Conservation (phyloP, 176 grass and related monocot species). For the Saccharum officinarum region DNA sequence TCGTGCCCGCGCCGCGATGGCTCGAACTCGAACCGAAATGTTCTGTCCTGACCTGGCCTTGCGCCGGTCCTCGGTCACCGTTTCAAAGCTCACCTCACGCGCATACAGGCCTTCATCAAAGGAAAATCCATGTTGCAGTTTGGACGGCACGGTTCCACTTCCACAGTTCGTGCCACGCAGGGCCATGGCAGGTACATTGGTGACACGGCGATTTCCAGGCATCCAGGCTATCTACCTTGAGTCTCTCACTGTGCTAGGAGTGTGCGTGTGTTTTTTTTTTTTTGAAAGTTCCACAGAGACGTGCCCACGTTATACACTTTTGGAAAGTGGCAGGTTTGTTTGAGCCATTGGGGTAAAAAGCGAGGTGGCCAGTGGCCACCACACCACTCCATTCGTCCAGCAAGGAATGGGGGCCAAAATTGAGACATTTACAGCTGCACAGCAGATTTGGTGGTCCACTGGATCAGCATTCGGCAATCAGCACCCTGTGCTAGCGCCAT, state of each 20-base stretch:
- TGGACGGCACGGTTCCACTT: not conserved
- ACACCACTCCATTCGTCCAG: not conserved
- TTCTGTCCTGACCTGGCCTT: not conserved
- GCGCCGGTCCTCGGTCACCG: not conserved
- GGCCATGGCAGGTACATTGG: not conserved
- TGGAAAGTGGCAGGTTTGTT: not conserved
- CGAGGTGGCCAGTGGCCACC: not conserved
- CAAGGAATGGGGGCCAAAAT: not conserved
- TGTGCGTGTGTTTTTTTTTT: too few relatives aligned
- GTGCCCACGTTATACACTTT: not conserved
- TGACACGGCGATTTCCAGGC: not conserved
- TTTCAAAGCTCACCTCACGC: not conserved
- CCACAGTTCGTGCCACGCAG: not conserved
- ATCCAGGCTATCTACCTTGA: too few relatives aligned
- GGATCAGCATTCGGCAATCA: not conserved
- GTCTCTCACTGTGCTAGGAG: too few relatives aligned
- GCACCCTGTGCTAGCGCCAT: too few relatives aligned
- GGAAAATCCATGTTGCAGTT: not conserved
- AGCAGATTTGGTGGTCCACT: too few relatives aligned
- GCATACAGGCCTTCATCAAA: not conserved
- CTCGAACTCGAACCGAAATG: not conserved
- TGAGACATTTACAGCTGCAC: slow-evolving; percentile 8
- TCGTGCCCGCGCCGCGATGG: not conserved
- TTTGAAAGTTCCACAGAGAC: not conserved
- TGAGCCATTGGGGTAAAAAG: not conserved